These are phyloP conservation scores for Leptomonas pyrrhocoris DNA, from an alignment of 208 protist genomes.

Conservation along the genomic window DNA sequence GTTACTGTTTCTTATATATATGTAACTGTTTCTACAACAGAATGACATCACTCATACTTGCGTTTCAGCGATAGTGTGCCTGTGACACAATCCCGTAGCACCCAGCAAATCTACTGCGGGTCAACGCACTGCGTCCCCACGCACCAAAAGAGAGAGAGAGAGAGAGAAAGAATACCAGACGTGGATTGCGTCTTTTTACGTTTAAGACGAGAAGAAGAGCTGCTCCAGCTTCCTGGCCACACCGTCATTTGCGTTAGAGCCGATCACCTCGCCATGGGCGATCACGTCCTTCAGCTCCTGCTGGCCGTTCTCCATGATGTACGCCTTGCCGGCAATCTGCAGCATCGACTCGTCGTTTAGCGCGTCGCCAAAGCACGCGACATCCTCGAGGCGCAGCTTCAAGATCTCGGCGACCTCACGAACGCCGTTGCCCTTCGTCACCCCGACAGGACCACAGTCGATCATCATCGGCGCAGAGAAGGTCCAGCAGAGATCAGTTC, in stretches of 20 bases:
- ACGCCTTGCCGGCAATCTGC: constrained; percentile 43
- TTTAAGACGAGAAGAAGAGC: constrained; percentile 54
- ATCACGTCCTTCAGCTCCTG: constrained; percentile 36
- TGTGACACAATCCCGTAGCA: no score
- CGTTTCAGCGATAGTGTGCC: no score
- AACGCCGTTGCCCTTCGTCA: constrained; percentile 67
- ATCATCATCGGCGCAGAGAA: constrained; percentile 35
- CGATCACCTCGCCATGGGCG: constrained; percentile 47
- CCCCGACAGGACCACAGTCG: constrained; percentile 34
- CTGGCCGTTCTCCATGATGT: constrained; percentile 63
- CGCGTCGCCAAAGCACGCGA: constrained; percentile 70
- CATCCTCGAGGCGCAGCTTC: constrained; percentile 33
- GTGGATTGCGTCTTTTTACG: no score
- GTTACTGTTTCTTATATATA: no score
- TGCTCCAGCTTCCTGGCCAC: constrained; percentile 73
- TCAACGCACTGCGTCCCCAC: no score
- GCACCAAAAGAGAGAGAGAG: no score
- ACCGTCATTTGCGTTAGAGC: constrained; percentile 48
- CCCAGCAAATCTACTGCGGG: no score
- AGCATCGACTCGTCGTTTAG: constrained; percentile 80
- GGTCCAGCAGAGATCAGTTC: constrained; percentile 21
- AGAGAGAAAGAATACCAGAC: no score
- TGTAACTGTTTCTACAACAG: no score
- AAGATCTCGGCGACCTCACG: constrained; percentile 46
- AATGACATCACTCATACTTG: no score